phyloP scores from a whole-genome alignment of 371 early-diverging fungal species.

The Blakeslea trispora region DNA sequence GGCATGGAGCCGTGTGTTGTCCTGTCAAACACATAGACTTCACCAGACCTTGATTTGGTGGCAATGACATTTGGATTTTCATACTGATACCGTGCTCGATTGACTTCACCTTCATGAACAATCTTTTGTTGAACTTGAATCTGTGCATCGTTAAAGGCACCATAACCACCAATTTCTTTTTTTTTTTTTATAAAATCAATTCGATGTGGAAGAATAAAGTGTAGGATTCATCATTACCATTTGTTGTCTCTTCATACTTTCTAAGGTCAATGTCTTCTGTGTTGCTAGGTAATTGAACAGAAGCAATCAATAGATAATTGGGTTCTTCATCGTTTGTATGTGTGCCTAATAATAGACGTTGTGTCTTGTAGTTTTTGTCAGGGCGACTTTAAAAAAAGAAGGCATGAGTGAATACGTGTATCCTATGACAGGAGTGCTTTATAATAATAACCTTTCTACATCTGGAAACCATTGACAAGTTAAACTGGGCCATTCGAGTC shows the following conservation, averaged over 20 bases:
- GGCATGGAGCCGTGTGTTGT: slow-evolving; percentile 89
- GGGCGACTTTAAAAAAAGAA: slow-evolving; percentile 65
- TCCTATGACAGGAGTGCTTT: no score
- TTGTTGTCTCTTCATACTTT: slow-evolving; percentile 64
- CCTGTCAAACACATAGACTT: slow-evolving; percentile 96
- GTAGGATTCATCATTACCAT: no score
- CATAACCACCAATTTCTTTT: slow-evolving; percentile 84
- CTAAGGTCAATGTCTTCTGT: slow-evolving; percentile 68
- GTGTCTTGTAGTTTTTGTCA: slow-evolving; percentile 87
- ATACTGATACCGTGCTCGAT: slow-evolving; percentile 96
- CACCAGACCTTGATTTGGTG: slow-evolving; percentile 88
- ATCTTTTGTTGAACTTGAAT: slow-evolving; percentile 88
- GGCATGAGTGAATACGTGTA: no score
- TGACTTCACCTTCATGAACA: slow-evolving; percentile 95
- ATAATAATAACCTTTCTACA: slow-evolving; percentile 79
- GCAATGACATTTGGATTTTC: slow-evolving; percentile 95
- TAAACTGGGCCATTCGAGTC: slow-evolving; percentile 97
- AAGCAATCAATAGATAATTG: slow-evolving; percentile 94
- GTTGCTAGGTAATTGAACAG: slow-evolving; percentile 86
- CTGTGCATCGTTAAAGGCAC: slow-evolving; percentile 72
- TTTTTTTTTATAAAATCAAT: no score
- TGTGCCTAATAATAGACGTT: slow-evolving; percentile 91
- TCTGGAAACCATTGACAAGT: slow-evolving; percentile 99
- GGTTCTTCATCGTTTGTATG: slow-evolving; percentile 96
- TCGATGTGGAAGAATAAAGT: no score